Conservation (phyloP, 2,329 filamentous ascomycete species). For the Dothiorella sarmentorum region DNA sequence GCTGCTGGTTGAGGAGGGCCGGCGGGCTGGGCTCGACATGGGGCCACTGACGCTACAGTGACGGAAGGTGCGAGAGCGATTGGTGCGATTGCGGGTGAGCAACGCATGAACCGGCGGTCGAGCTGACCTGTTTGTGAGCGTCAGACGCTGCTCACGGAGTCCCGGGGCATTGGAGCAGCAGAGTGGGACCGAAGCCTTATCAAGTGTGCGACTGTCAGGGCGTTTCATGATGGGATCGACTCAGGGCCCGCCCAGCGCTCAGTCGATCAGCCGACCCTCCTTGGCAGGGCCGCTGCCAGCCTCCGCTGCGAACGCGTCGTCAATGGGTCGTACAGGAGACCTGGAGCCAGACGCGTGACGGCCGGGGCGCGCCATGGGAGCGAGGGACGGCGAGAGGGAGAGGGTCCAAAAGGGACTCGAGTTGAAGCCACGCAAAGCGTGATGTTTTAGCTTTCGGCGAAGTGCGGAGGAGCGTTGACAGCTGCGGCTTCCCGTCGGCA, state of each 20-base stretch:
- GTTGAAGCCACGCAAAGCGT: neutral
- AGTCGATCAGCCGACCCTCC: conserved; percentile 15
- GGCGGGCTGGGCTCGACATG: neutral
- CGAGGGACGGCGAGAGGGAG: neutral
- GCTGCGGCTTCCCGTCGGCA: conserved; percentile 11
- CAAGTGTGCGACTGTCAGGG: conserved; percentile 6
- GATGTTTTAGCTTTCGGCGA: conserved; percentile 16
- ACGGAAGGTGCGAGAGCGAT: neutral
- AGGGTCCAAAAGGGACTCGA: neutral
- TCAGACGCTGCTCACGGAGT: conserved; percentile 5
- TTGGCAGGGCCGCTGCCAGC: conserved; percentile 15
- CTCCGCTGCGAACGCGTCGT: conserved; percentile 2
- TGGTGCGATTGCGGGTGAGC: neutral
- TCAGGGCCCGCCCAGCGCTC: neutral
- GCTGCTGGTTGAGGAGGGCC: neutral
- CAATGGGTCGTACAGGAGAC: neutral
- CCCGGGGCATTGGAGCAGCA: neutral
- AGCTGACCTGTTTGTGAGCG: neutral
- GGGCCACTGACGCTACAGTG: conserved; percentile 9
- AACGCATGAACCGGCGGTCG: conserved; percentile 8
- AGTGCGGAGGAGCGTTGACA: conserved; percentile 15
- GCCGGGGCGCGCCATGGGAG: neutral
- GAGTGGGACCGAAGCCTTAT: conserved; percentile 10
- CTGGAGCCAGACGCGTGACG: conserved; percentile 4
- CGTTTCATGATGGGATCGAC: conserved; percentile 12